These are phyloP conservation scores for Cichorium intybus DNA, from an alignment of 140 eudicot species.

Conservation along the genomic window DNA sequence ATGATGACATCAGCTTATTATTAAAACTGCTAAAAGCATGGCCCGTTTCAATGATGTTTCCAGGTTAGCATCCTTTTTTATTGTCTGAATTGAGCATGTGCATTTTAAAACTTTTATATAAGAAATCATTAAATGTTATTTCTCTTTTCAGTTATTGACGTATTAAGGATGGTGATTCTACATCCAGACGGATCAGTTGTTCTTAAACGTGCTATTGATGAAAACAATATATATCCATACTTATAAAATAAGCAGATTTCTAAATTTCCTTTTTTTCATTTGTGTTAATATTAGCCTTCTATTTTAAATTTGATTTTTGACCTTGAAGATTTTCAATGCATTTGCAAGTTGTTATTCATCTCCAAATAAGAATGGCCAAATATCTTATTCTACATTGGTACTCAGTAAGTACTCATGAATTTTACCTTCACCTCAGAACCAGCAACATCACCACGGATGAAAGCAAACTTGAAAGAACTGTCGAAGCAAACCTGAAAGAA, in stretches of 20 bases:
- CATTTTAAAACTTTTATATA: neutral
- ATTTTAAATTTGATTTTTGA: conserved; percentile 18
- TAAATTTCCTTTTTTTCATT: neutral
- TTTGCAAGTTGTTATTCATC: conserved; percentile 73
- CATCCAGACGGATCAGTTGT: conserved; percentile 87
- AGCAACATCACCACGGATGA: no score
- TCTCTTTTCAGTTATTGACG: conserved; percentile 72
- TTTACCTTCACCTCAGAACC: conserved; percentile 4
- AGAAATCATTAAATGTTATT: neutral
- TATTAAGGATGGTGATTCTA: conserved; percentile 77
- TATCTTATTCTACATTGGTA: conserved; percentile 78
- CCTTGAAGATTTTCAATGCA: conserved; percentile 87
- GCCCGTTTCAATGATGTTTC: conserved; percentile 83
- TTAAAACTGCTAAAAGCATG: conserved; percentile 65
- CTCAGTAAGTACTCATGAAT: conserved; percentile 66
- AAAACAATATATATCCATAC: conserved; percentile 47
- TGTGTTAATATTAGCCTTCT: neutral
- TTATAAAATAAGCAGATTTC: no score
- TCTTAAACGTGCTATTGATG: conserved; percentile 52
- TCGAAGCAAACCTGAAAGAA: no score
- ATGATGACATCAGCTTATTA: conserved; percentile 73
- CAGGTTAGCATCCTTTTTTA: conserved; percentile 51
- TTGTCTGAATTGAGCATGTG: neutral
- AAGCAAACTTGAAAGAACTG: no score
- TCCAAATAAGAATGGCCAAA: conserved; percentile 81